Base-by-base conservation (phyloP, 1,284 basidiomycete species). In the Tetrapyrgos nigripes region DNA sequence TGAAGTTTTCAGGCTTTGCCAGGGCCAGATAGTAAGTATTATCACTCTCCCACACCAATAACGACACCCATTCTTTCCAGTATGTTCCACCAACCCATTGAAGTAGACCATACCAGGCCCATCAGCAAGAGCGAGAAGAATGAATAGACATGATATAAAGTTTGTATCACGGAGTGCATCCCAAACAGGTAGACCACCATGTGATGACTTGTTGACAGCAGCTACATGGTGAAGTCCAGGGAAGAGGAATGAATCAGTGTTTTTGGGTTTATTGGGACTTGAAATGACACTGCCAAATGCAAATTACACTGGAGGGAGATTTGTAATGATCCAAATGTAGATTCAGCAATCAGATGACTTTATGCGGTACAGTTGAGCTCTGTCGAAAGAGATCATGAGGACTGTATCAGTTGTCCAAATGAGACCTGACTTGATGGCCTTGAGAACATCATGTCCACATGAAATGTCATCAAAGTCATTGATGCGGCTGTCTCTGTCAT, bases 321-420 rank as follows among this genome's bases (percentile, higher is more conserved):
- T 64, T 10, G 66, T 29, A 17, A 74, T 47, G 4, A 75, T 55
- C 70, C 72, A 75, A 14, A 73, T 70, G 27, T 65, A 69, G 14
- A 73, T 71, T 72, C 71, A 73, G 50, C 66, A 68, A 49, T 73
- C 72, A 1, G 68, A 72, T 11, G 45, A 44, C 54, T 71, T 72
- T 55, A 64, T 51, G 11, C 49, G 51, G 53, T 70, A 74, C 2
- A 74, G 66, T 53, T 73, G 73, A 13, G 68, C 68, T 33, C 73
- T 70, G 44, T 74, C 68, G 23, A 73, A 64, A 9, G 72, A 71
- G 14, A 71, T 50, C 59, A 72, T 60, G 17, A 72, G 51, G 4
- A 71, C 55, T n/a, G 65, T 69, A 56, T 72, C 66, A 26, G 62
- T 53, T 1, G 57, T 37, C 1, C 45, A 46, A 44, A 71, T 72